phyloP scores from a whole-genome alignment of 371 early-diverging fungal species.

The Chytridiales sp. region DNA sequence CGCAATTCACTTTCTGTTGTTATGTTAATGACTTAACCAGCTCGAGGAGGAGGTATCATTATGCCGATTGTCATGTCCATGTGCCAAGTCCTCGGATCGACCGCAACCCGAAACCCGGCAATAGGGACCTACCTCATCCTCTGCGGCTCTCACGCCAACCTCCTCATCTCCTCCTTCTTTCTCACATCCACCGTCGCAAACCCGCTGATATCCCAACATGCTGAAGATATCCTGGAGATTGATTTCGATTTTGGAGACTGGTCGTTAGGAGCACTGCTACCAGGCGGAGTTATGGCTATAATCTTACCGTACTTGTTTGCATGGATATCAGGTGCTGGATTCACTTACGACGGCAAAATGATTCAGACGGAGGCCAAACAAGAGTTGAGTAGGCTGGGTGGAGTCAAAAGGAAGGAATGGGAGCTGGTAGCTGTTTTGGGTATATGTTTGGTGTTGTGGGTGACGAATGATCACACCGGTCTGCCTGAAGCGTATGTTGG shows the following conservation, averaged over 20 bases:
- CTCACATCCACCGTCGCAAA: slow-evolving; percentile 34
- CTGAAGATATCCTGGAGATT: slow-evolving; percentile 23
- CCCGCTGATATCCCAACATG: slow-evolving; percentile 22
- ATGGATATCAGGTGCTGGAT: not conserved
- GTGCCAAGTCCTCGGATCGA: slow-evolving; percentile 19
- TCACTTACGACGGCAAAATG: slow-evolving; percentile 4
- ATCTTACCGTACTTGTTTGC: slow-evolving; percentile 1
- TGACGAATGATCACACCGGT: slow-evolving; percentile 58
- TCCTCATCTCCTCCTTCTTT: slow-evolving; percentile 34
- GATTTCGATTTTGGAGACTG: slow-evolving; percentile 32
- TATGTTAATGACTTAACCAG: slow-evolving; percentile 25
- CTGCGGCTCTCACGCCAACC: slow-evolving; percentile 37
- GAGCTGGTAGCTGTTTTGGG: slow-evolving; percentile 57
- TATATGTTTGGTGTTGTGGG: slow-evolving; percentile 65
- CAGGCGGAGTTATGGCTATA: not conserved
- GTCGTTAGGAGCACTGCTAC: slow-evolving; percentile 20
- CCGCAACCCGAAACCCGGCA: slow-evolving; percentile 12
- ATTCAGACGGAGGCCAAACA: slow-evolving; percentile 9
- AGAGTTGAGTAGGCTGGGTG: slow-evolving; percentile 26
- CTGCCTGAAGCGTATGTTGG: slow-evolving; percentile 72
- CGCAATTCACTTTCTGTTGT: slow-evolving; percentile 1
- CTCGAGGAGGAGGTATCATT: slow-evolving; percentile 38
- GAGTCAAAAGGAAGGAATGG: slow-evolving; percentile 24
- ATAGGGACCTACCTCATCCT: slow-evolving; percentile 31
- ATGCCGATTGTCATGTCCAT: slow-evolving; percentile 35